Percentiles rank a stretch among this genome's conserved stretches.
These are phyloP conservation scores for Fusarium nisikadoi DNA, from an alignment of 2,329 filamentous ascomycete genomes.

Conservation along the genomic window DNA sequence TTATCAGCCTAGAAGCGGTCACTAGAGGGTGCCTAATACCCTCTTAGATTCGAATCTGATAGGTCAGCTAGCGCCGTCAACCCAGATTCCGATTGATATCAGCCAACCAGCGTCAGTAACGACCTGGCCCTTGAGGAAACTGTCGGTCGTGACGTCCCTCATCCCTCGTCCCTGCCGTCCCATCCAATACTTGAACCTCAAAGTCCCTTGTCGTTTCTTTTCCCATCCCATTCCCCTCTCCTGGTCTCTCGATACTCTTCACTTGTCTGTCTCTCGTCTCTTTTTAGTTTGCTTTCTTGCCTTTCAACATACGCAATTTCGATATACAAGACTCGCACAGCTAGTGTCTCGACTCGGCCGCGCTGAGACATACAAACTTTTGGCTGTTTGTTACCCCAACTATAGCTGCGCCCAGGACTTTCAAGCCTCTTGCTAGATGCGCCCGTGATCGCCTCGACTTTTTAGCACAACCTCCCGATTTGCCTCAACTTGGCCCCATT, in stretches of 20 bases:
- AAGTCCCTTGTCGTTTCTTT: slow-evolving; percentile 37
- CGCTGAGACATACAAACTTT: slow-evolving; percentile 17
- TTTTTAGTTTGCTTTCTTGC: slow-evolving; percentile 16
- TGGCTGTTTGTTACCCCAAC: slow-evolving; percentile 14
- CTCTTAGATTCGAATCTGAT: background rate
- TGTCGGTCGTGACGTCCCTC: slow-evolving; percentile 34
- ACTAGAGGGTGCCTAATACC: slow-evolving; percentile 29
- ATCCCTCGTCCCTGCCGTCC: slow-evolving; percentile 28
- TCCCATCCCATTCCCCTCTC: slow-evolving; percentile 29
- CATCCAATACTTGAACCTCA: slow-evolving; percentile 28
- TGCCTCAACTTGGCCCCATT: slow-evolving; percentile 10
- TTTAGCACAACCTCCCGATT: background rate
- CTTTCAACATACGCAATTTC: background rate
- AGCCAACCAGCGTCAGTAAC: slow-evolving; percentile 26
- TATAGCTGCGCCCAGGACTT: slow-evolving; percentile 12
- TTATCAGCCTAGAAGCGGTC: slow-evolving; percentile 21
- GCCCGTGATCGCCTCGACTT: slow-evolving; percentile 22
- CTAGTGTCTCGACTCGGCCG: slow-evolving; percentile 3
- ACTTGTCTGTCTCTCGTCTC: background rate
- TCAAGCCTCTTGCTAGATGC: slow-evolving; percentile 17
- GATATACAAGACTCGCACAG: background rate
- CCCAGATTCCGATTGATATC: slow-evolving; percentile 14
- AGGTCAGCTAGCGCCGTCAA: slow-evolving; percentile 3
- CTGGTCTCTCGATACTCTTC: slow-evolving; percentile 21
- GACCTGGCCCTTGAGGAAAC: slow-evolving; percentile 3